phyloP scores from a whole-genome alignment of 768 basidiomycete species.

The Kwoniella sp. region DNA sequence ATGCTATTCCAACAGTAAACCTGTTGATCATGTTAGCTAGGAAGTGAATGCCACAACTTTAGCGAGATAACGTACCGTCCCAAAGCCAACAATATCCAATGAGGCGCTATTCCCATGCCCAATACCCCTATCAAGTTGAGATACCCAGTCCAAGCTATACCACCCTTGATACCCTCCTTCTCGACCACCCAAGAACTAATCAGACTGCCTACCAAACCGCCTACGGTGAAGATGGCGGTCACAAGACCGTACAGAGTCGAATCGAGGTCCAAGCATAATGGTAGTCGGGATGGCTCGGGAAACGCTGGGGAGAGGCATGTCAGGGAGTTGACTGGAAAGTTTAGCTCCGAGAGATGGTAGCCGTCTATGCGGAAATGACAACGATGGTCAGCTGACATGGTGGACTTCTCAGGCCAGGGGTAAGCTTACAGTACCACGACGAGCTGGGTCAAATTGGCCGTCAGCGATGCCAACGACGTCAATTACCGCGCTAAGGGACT shows the following conservation, averaged over 20 bases:
- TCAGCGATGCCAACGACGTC: neutral
- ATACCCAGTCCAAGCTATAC: conserved; percentile 49
- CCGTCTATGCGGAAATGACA: conserved; percentile 60
- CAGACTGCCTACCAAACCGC: conserved; percentile 70
- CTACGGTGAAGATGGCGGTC: conserved; percentile 82
- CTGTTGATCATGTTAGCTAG: too few species aligned
- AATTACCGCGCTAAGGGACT: conserved; percentile 4
- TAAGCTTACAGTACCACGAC: conserved; percentile 53
- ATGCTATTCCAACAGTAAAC: conserved; percentile 47
- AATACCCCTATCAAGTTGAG: conserved; percentile 47
- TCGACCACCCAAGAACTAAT: conserved; percentile 39
- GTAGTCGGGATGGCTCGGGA: conserved; percentile 55
- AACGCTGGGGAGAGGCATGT: conserved; percentile 64
- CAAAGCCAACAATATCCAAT: conserved; percentile 43
- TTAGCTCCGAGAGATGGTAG: conserved; percentile 89
- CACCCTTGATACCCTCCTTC: conserved; percentile 40
- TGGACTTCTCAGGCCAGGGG: too few species aligned
- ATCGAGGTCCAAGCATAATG: conserved; percentile 79
- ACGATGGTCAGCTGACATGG: neutral
- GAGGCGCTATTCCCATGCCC: conserved; percentile 44
- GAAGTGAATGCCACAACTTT: neutral
- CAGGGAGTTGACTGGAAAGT: conserved; percentile 76
- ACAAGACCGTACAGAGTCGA: conserved; percentile 75
- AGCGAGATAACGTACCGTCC: conserved; percentile 38
- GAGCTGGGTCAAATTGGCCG: conserved; percentile 29